Evolutionary conservation across 345 rosid species (phyloP), one percentile per base, ranked within the genome.

Genomic region (Geranium brycei): DNA sequence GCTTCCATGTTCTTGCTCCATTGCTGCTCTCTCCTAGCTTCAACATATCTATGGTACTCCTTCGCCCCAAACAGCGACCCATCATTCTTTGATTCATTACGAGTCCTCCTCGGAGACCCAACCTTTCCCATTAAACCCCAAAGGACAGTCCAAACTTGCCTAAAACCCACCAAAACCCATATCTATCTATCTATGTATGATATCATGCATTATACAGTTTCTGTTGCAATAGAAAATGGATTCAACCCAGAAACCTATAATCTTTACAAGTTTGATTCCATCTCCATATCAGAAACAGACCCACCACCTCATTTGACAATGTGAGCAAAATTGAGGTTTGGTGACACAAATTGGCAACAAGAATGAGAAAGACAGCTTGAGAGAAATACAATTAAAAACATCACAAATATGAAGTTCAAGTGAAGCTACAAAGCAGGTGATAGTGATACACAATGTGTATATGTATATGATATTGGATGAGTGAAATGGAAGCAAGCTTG

Each of bases 391-490:
- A 72, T 67, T 31, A 47, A 64, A 61, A 64, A 71, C 64, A 66
- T 68, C 47, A 1, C 18, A 71, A 17, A 57, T 51, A 75, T 79
- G 65, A 74, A 78, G 78, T 85, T 64, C 59, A 76, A 76, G 73
- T 70, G 76, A 84, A 82, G 89, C 70, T 72, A 77, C 73, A 71
- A 64, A 79, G 79, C 75, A 64, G 85, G 79, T 81, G 76, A 67
- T 10, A 62, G 78, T 47, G 84, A 61, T 59, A 61, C 51, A 18
- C 47, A 58, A 47, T 47, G 11, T 47, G 3, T 47, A 13, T 47
- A 13, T 47, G 53, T 11, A 13, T 47, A 47, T 47, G 7, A 16
- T 15, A 59, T 31, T 47, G 63, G 30, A 76, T 57, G 83, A 83
- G 95, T 82, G 77, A 75, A 77, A 79, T 65, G 75, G 78, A 90